These are phyloP conservation scores for Lentinula novae-zelandiae DNA, from an alignment of 1,284 basidiomycete species.

Conservation along the genomic window DNA sequence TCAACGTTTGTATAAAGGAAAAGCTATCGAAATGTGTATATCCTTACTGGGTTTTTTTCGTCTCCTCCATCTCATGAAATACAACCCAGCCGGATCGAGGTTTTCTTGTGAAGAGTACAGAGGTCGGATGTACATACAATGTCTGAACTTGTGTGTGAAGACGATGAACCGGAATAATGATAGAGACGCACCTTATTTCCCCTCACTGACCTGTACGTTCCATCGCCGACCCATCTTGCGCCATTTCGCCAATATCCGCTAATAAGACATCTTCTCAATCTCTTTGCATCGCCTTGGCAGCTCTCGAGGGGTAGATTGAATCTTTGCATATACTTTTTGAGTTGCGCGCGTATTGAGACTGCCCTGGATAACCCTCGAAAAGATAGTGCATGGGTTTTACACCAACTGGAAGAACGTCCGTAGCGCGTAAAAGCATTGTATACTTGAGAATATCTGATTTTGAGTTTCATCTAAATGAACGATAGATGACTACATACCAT, in stretches of 20 bases:
- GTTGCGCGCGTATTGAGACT: conserved; percentile 86
- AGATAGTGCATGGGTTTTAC: conserved; percentile 87
- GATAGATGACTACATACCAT: conserved; percentile 49
- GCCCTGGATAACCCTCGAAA: conserved; percentile 92
- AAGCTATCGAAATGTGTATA: not conserved
- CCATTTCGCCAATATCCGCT: conserved; percentile 94
- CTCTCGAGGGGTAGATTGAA: conserved; percentile 77
- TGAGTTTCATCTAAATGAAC: conserved; percentile 2
- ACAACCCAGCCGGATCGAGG: conserved; percentile 90
- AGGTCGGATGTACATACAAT: conserved; percentile 89
- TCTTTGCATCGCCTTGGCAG: conserved; percentile 80
- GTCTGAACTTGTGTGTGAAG: conserved; percentile 41
- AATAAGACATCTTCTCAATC: conserved; percentile 81
- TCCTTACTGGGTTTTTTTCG: conserved; percentile 83
- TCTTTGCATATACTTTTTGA: conserved; percentile 89
- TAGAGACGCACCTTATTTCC: conserved; percentile 67
- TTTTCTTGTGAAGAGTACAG: conserved; percentile 91
- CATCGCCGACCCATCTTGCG: conserved; percentile 85
- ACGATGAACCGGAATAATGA: not conserved
- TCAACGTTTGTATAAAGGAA: not conserved
- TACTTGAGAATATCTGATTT: conserved; percentile 39
- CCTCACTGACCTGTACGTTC: conserved; percentile 82
- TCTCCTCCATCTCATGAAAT: conserved; percentile 95
- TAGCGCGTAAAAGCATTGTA: conserved; percentile 90
- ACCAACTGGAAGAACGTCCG: conserved; percentile 86